Conservation (phyloP, 352 stramenopile species). For the Albugo candida region DNA sequence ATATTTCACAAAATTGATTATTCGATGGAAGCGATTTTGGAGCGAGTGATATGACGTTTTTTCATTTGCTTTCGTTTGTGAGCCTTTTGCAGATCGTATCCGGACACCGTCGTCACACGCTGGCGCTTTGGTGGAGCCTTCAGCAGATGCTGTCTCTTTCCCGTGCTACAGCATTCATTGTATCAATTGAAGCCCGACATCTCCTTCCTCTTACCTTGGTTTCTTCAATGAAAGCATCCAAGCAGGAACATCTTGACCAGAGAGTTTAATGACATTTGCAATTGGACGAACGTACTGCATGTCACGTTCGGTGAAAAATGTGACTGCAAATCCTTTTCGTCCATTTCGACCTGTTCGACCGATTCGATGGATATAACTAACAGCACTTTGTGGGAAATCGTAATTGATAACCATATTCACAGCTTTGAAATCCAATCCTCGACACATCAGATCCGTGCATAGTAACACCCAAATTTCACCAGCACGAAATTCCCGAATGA, state of each 20-base stretch:
- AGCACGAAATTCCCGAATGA: conserved; percentile 91
- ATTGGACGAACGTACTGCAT: conserved; percentile 90
- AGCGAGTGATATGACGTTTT: conserved; percentile 7
- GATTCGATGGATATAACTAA: conserved; percentile 96
- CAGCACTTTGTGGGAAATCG: conserved; percentile 89
- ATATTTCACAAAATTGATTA: too few species aligned
- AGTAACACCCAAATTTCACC: conserved; percentile 97
- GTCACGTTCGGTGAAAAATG: conserved; percentile 94
- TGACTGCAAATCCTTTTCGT: conserved; percentile 86
- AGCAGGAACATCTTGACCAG: conserved; percentile 90
- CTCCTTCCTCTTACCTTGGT: conserved; percentile 26
- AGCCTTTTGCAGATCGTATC: conserved; percentile 72
- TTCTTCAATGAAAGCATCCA: conserved; percentile 97
- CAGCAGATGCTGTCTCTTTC: conserved; percentile 59
- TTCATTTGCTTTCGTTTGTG: conserved; percentile 46
- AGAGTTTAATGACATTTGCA: conserved; percentile 98
- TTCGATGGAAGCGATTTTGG: too few species aligned
- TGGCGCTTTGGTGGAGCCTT: conserved; percentile 50
- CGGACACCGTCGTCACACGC: conserved; percentile 71
- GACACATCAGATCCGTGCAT: conserved; percentile 96
- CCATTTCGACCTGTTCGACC: conserved; percentile 88
- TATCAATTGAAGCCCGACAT: background rate
- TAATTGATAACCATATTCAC: conserved; percentile 99
- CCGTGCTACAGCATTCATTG: conserved; percentile 10
- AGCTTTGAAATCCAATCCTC: conserved; percentile 98